phyloP scores from a whole-genome alignment of 768 basidiomycete genomes.

The Phaeotremella skinneri region DNA sequence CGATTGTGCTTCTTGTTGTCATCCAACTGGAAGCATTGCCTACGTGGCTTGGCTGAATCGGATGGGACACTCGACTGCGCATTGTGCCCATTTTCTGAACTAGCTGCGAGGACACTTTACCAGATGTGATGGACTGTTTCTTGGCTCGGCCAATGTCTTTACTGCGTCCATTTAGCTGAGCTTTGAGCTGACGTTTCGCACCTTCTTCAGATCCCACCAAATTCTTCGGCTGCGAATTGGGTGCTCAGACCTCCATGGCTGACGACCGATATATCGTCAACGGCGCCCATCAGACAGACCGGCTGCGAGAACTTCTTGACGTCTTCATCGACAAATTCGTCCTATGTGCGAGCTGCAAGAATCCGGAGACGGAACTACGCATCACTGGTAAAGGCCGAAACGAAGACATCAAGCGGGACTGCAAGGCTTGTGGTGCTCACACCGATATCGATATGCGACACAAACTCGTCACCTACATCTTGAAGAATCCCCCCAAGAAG shows the following conservation, averaged over 20 bases:
- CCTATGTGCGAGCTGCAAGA: conserved; percentile 95
- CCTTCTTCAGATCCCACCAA: conserved; percentile 76
- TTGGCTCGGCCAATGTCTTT: background rate
- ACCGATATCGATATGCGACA: conserved; percentile 93
- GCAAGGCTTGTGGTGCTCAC: conserved; percentile 95
- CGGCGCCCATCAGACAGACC: conserved; percentile 85
- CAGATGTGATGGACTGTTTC: no score
- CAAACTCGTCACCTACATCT: conserved; percentile 90
- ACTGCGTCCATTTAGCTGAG: conserved; percentile 1
- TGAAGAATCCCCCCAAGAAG: conserved; percentile 95
- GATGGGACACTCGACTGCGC: no score
- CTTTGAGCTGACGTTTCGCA: background rate
- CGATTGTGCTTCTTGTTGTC: conserved; percentile 2
- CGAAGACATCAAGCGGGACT: conserved; percentile 90
- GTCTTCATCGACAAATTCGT: conserved; percentile 98
- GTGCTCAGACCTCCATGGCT: conserved; percentile 93
- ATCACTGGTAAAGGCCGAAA: conserved; percentile 65
- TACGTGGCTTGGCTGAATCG: no score
- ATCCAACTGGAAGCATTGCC: background rate
- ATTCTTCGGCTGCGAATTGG: conserved; percentile 98
- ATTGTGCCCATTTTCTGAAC: no score
- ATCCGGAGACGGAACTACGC: conserved; percentile 94
- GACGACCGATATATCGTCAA: conserved; percentile 98
- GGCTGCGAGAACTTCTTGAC: conserved; percentile 92
- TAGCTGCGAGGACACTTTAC: no score